A percentile compares a stretch with the other conserved stretches of the same genome.
These are phyloP conservation scores for Hamigera avellanea DNA, from an alignment of 495 filamentous ascomycete species.

Conservation along the genomic window DNA sequence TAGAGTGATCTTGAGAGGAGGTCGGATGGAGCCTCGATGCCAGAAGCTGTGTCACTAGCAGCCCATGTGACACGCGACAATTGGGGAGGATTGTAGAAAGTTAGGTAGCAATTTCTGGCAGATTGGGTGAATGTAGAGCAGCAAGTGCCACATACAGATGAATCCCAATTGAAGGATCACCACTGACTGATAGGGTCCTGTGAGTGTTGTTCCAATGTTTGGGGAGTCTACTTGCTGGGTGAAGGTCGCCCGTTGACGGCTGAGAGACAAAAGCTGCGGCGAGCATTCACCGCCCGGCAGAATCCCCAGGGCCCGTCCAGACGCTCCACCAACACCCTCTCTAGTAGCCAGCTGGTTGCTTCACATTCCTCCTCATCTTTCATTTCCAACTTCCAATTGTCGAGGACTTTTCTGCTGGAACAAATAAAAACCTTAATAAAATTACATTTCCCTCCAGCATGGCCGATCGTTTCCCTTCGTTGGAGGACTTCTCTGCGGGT, in stretches of 20 bases:
- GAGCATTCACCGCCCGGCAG: slow-evolving; percentile 26
- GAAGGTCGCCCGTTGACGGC: background rate
- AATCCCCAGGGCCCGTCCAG: slow-evolving; percentile 15
- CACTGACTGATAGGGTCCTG: too few species aligned
- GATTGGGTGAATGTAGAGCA: too few species aligned
- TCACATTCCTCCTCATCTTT: slow-evolving; percentile 9
- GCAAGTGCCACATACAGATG: too few species aligned
- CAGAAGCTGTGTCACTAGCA: too few species aligned
- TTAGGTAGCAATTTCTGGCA: too few species aligned
- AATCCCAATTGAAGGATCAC: too few species aligned
- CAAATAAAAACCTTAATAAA: background rate
- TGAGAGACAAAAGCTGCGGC: background rate
- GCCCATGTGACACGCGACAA: too few species aligned
- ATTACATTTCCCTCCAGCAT: slow-evolving; percentile 33
- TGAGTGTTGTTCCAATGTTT: too few species aligned
- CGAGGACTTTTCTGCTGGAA: background rate
- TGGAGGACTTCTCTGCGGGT: slow-evolving; percentile 94
- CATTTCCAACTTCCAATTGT: slow-evolving; percentile 1
- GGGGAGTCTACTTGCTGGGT: too few species aligned
- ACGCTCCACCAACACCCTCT: slow-evolving; percentile 15
- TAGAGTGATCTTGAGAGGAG: too few species aligned
- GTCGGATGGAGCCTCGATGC: too few species aligned
- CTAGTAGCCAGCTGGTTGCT: slow-evolving; percentile 16
- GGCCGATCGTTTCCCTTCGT: slow-evolving; percentile 92
- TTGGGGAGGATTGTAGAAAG: too few species aligned